Percentiles rank a stretch among this genome's conserved stretches.
Evolutionary conservation across 495 filamentous ascomycete genomes (phyloP).

Genomic region (Margaritispora aquatica): DNA sequence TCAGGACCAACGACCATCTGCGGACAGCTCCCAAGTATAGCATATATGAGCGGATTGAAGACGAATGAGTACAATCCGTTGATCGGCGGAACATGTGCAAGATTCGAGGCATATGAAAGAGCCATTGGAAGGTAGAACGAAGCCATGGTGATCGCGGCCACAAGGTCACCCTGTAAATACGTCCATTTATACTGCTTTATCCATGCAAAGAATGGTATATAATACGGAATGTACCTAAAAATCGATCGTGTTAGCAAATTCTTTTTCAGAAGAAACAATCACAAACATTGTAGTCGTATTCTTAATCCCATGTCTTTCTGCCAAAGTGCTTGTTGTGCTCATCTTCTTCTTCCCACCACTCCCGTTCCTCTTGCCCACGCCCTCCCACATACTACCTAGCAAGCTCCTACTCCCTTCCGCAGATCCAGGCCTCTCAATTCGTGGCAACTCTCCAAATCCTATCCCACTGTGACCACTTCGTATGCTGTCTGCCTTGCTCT

Average conservation of each 20-base stretch:
- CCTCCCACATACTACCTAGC: slow-evolving; percentile 10
- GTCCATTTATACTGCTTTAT: slow-evolving; percentile 74
- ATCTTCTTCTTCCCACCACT: slow-evolving; percentile 47
- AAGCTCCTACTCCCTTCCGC: slow-evolving; percentile 13
- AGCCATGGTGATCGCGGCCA: slow-evolving; percentile 83
- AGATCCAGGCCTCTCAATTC: not conserved
- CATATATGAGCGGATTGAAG: slow-evolving; percentile 84
- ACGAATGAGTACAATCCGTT: slow-evolving; percentile 95
- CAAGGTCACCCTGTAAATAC: slow-evolving; percentile 78
- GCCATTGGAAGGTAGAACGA: slow-evolving; percentile 99
- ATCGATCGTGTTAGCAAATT: slow-evolving; percentile 9
- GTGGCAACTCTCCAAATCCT: slow-evolving; percentile 24
- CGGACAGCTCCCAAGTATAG: slow-evolving; percentile 82
- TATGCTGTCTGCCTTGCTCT: slow-evolving; percentile 40
- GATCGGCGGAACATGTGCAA: slow-evolving; percentile 88
- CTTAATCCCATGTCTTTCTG: slow-evolving; percentile 52
- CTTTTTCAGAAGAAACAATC: not conserved
- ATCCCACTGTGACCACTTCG: slow-evolving; percentile 26
- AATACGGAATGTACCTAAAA: slow-evolving; percentile 83
- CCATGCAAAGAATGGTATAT: slow-evolving; percentile 88
- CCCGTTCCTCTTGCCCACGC: slow-evolving; percentile 13
- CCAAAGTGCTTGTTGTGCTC: slow-evolving; percentile 55
- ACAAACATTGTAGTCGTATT: slow-evolving; percentile 52
- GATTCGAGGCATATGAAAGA: slow-evolving; percentile 85
- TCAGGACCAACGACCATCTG: slow-evolving; percentile 94